Percentiles rank a stretch among this genome's conserved stretches.
Conservation (phyloP, 176 grass and related monocot species). For the Paspalum vaginatum region DNA sequence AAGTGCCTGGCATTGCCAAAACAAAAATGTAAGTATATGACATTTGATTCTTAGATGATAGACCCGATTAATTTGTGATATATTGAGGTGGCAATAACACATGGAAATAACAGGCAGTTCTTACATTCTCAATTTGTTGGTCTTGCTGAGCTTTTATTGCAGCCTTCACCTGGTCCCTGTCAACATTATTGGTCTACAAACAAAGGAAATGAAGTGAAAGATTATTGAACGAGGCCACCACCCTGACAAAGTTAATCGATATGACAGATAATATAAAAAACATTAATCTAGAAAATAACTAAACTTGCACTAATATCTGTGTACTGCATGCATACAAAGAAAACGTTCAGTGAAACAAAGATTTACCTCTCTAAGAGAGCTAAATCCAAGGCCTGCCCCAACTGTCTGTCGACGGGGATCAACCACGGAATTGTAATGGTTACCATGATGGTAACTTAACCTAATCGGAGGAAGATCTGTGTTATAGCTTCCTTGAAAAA, state of each 20-base stretch:
- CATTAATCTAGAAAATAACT: conserved; percentile 13
- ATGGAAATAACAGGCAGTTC: conserved; percentile 27
- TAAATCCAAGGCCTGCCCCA: conserved; percentile 96
- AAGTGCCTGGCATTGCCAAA: conserved; percentile 68
- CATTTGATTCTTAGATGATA: conserved; percentile 23
- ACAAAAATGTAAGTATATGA: neutral
- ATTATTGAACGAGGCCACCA: conserved; percentile 26
- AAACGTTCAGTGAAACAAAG: conserved; percentile 7
- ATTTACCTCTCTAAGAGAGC: conserved; percentile 87
- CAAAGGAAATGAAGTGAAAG: conserved; percentile 15
- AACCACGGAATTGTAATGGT: conserved; percentile 98
- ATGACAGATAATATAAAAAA: neutral
- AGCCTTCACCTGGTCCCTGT: conserved; percentile 95
- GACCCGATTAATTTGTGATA: neutral
- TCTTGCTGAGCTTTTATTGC: conserved; percentile 99
- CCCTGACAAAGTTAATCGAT: neutral
- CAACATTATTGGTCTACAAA: conserved; percentile 82
- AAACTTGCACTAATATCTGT: conserved; percentile 11
- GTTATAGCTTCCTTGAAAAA: conserved; percentile 97
- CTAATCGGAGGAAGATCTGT: conserved; percentile 92
- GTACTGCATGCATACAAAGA: neutral
- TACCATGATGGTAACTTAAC: conserved; percentile 96
- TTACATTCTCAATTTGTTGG: conserved; percentile 97
- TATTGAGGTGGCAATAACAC: conserved; percentile 17
- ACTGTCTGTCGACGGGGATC: conserved; percentile 79